These are phyloP conservation scores for Notholithocarpus densiflorus DNA, from an alignment of 306 rosid genomes.

Conservation along the genomic window DNA sequence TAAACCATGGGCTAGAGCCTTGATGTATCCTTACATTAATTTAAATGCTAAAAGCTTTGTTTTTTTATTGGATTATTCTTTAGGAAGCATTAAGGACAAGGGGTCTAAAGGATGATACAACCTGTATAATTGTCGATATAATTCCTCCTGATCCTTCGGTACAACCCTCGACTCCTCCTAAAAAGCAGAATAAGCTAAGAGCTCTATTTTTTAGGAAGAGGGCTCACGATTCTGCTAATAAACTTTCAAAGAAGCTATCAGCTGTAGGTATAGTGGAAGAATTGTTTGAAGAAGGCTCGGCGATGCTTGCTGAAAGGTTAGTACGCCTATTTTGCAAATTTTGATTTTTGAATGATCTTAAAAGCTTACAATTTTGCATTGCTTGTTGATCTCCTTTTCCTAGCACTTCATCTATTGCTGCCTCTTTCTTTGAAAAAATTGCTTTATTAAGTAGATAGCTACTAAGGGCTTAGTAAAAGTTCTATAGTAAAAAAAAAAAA, in stretches of 20 bases:
- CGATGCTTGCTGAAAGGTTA: constrained; percentile 98
- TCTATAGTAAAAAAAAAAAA: not conserved
- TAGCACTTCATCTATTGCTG: not conserved
- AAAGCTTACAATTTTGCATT: constrained; percentile 6
- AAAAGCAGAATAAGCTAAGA: constrained; percentile 58
- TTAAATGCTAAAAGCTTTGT: not conserved
- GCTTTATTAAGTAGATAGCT: not conserved
- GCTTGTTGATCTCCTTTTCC: not conserved
- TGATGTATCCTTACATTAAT: not conserved
- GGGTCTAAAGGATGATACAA: constrained; percentile 93
- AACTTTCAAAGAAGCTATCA: constrained; percentile 78
- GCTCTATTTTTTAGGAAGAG: constrained; percentile 63
- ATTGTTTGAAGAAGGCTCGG: constrained; percentile 94
- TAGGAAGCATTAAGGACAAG: constrained; percentile 81
- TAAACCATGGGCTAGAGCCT: constrained; percentile 11
- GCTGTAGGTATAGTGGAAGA: constrained; percentile 85
- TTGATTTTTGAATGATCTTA: not conserved
- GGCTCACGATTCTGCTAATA: constrained; percentile 53
- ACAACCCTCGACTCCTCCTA: constrained; percentile 56
- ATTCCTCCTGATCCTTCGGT: constrained; percentile 69
- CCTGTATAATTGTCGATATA: constrained; percentile 87
- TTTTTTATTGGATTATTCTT: constrained; percentile 12
- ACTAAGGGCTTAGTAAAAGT: not conserved
- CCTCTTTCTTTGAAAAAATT: not conserved
- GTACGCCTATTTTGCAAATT: not conserved